A percentile compares a stretch with the other conserved stretches of the same genome.
Evolutionary conservation across 176 grass and related monocot species (phyloP).

Genomic region (Juncus effusus): DNA sequence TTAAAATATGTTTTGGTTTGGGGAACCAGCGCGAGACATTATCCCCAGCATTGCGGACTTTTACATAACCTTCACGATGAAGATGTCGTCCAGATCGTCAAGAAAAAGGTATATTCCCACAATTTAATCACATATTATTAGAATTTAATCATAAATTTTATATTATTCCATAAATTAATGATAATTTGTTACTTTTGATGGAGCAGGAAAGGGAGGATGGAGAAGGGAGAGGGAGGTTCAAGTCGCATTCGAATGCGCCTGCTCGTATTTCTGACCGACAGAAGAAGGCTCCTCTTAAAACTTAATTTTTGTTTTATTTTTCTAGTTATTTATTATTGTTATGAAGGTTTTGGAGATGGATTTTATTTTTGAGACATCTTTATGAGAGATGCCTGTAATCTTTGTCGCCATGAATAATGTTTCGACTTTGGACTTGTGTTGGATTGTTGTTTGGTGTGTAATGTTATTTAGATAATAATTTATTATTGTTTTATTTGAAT

Average conservation of each 20-base stretch:
- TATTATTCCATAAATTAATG: slow-evolving; percentile 2
- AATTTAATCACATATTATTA: not conserved
- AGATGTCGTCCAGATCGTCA: slow-evolving; percentile 96
- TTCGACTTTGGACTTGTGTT: no score
- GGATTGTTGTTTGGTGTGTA: no score
- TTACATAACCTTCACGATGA: slow-evolving; percentile 71
- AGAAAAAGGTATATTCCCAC: slow-evolving; percentile 73
- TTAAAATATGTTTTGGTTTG: slow-evolving; percentile 96
- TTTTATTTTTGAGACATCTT: no score
- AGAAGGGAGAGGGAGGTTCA: slow-evolving; percentile 77
- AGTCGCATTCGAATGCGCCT: slow-evolving; percentile 73
- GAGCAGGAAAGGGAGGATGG: slow-evolving; percentile 69
- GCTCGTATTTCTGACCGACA: slow-evolving; percentile 77
- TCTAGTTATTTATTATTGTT: not conserved
- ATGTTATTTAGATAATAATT: no score
- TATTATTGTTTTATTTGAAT: no score
- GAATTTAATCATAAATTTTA: not conserved
- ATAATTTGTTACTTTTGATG: slow-evolving; percentile 9
- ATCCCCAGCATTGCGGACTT: slow-evolving; percentile 83
- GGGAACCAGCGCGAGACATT: slow-evolving; percentile 80
- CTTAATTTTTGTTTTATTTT: slow-evolving; percentile 34
- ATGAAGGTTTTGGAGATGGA: no score
- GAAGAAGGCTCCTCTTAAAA: slow-evolving; percentile 94
- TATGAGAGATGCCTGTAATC: no score
- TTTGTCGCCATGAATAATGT: no score